A percentile compares a stretch with the other conserved stretches of the same genome.
These are phyloP conservation scores for Ophiostoma tasmaniense DNA, from an alignment of 2,329 filamentous ascomycete species.

Conservation along the genomic window DNA sequence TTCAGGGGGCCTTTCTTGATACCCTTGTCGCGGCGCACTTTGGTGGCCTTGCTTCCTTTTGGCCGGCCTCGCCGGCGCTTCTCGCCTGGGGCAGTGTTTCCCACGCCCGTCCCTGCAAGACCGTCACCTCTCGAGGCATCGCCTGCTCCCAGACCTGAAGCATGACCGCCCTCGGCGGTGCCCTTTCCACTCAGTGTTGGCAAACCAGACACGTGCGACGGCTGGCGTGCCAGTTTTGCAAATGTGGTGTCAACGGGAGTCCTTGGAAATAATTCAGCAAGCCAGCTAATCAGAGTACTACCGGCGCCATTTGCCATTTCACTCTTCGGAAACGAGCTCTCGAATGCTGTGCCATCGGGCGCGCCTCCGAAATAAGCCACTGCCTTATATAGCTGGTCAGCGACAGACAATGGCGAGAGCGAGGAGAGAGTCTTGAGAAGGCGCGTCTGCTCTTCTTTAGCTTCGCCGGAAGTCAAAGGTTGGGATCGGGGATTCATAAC, in stretches of 20 bases:
- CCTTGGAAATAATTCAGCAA: slow-evolving; percentile 54
- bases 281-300: slow-evolving; percentile 51
- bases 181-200: neutral
- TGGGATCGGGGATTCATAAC: neutral
- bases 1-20: slow-evolving; percentile 38
- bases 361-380: slow-evolving; percentile 56
- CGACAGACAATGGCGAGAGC: slow-evolving; percentile 47
- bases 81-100: slow-evolving; percentile 10
- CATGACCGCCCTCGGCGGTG: neutral
- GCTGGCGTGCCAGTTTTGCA: slow-evolving; percentile 8
- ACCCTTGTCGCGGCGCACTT: slow-evolving; percentile 41
- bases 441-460: slow-evolving; percentile 52
- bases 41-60: slow-evolving; percentile 47
- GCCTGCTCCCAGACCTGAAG: neutral
- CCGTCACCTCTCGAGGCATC: neutral
- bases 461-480: slow-evolving; percentile 37
- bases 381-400: slow-evolving; percentile 55
- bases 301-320: slow-evolving; percentile 49
- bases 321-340: slow-evolving; percentile 47
- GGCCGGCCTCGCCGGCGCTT: slow-evolving; percentile 46
- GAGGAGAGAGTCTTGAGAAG: slow-evolving; percentile 48
- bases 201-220: neutral
- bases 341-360: slow-evolving; percentile 44
- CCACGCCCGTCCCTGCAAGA: neutral
- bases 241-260: slow-evolving; percentile 18